phyloP scores from a whole-genome alignment of 306 rosid species.

The Ormosia emarginata region DNA sequence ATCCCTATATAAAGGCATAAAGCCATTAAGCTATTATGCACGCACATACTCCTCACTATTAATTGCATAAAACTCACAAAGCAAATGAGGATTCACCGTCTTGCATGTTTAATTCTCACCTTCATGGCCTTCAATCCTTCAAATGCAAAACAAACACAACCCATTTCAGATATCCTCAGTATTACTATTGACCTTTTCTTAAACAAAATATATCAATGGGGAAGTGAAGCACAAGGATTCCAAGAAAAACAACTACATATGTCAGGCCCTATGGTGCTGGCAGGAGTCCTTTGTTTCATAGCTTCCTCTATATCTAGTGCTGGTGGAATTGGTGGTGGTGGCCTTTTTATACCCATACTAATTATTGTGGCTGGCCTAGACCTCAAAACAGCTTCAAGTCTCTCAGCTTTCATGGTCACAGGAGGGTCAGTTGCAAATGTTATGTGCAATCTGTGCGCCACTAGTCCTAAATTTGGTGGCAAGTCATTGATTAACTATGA shows the following conservation, averaged over 20 bases:
- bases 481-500: constrained; percentile 61
- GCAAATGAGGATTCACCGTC: constrained; percentile 28
- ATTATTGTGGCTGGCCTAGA: constrained; percentile 63
- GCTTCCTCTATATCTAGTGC: constrained; percentile 85
- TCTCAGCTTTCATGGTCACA: constrained; percentile 92
- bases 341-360: constrained; percentile 71
- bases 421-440: constrained; percentile 89
- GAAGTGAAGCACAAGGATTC: constrained; percentile 3
- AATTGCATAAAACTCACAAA: not conserved
- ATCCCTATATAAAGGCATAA: constrained; percentile 23
- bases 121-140: constrained; percentile 32
- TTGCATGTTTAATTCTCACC: constrained; percentile 28
- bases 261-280: constrained; percentile 33
- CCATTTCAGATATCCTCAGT: constrained; percentile 22
- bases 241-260: constrained; percentile 28
- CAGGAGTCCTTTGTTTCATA: constrained; percentile 55
- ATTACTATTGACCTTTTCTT: constrained; percentile 9
- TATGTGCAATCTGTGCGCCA: constrained; percentile 41
- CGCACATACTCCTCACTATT: not conserved
- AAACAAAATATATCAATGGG: constrained; percentile 34
- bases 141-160: constrained; percentile 44
- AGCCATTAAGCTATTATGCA: not conserved
- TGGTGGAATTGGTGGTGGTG: constrained; percentile 91
- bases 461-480: constrained; percentile 43
- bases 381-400: constrained; percentile 77